Conservation (phyloP, 2,329 filamentous ascomycete species). For the Zymoseptoria tritici region DNA sequence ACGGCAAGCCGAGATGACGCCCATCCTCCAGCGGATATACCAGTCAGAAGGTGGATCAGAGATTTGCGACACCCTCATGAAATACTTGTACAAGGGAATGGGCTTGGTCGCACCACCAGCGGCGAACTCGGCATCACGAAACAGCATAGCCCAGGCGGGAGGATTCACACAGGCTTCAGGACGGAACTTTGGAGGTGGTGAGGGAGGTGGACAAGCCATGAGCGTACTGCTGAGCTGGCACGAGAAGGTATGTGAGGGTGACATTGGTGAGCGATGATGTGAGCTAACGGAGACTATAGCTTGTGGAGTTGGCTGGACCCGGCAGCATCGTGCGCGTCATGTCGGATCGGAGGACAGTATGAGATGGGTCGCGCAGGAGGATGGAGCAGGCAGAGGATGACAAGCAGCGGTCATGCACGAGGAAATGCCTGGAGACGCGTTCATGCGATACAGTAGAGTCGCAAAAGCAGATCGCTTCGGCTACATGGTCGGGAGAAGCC, state of each 20-base stretch:
- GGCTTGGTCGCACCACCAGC: slow-evolving; percentile 30
- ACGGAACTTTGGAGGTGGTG: slow-evolving; percentile 46
- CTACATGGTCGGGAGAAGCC: not conserved
- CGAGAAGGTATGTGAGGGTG: slow-evolving; percentile 58
- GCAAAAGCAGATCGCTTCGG: not conserved
- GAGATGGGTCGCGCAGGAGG: slow-evolving; percentile 25
- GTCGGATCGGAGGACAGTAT: slow-evolving; percentile 92
- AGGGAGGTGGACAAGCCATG: slow-evolving; percentile 73
- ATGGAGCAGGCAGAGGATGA: not conserved
- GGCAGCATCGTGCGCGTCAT: slow-evolving; percentile 88
- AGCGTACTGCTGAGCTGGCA: slow-evolving; percentile 97
- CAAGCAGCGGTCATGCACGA: not conserved
- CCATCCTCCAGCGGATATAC: slow-evolving; percentile 76
- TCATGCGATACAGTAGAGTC: not conserved
- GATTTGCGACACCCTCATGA: slow-evolving; percentile 87
- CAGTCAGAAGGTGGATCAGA: slow-evolving; percentile 71
- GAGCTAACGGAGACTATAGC: slow-evolving; percentile 31
- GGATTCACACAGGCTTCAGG: slow-evolving; percentile 73
- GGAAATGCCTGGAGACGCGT: not conserved
- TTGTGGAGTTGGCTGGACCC: slow-evolving; percentile 85
- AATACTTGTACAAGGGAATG: slow-evolving; percentile 97
- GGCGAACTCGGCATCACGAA: slow-evolving; percentile 24
- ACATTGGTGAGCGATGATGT: not conserved
- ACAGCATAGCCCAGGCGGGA: slow-evolving; percentile 66
- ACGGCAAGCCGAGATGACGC: slow-evolving; percentile 90